Conservation (phyloP, 768 basidiomycete species). For the Serendipita sp. region DNA sequence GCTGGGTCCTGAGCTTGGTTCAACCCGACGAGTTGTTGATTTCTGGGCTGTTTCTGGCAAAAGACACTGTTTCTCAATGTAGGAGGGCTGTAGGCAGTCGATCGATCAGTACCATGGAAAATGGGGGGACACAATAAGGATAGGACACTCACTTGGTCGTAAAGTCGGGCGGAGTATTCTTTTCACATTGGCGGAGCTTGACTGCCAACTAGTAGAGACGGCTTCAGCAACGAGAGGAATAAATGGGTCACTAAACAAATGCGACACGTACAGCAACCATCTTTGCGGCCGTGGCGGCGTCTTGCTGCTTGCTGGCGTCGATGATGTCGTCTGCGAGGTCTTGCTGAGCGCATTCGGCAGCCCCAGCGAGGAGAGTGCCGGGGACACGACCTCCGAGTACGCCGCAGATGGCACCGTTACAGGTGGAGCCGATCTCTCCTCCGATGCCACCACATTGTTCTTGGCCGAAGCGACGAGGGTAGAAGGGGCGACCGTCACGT, state of each 20-base stretch:
- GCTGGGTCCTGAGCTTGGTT: conserved; percentile 15
- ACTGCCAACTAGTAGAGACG: conserved; percentile 35
- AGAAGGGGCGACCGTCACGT: conserved; percentile 29
- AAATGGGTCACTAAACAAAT: neutral
- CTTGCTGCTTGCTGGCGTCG: conserved; percentile 20
- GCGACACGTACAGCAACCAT: conserved; percentile 27
- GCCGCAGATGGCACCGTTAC: conserved; percentile 34
- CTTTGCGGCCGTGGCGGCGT: conserved; percentile 21
- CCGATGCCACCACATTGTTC: conserved; percentile 32
- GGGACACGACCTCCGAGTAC: conserved; percentile 33
- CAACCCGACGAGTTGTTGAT: neutral
- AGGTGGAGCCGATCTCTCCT: conserved; percentile 29
- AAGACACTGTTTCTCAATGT: neutral
- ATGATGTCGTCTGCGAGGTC: conserved; percentile 43
- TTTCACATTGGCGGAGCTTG: conserved; percentile 40
- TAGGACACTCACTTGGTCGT: neutral
- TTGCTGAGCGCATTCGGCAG: conserved; percentile 40
- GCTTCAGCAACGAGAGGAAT: conserved; percentile 12
- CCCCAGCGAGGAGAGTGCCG: conserved; percentile 35
- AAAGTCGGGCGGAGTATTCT: conserved; percentile 41
- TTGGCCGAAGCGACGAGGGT: conserved; percentile 39
- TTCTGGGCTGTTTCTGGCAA: neutral
- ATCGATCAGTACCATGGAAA: neutral
- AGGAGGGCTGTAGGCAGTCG: conserved; percentile 16
- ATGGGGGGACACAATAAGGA: neutral